A percentile compares a stretch with the other conserved stretches of the same genome.
These are phyloP conservation scores for Alternaria brassicae DNA, from an alignment of 2,329 filamentous ascomycete genomes.

Conservation along the genomic window DNA sequence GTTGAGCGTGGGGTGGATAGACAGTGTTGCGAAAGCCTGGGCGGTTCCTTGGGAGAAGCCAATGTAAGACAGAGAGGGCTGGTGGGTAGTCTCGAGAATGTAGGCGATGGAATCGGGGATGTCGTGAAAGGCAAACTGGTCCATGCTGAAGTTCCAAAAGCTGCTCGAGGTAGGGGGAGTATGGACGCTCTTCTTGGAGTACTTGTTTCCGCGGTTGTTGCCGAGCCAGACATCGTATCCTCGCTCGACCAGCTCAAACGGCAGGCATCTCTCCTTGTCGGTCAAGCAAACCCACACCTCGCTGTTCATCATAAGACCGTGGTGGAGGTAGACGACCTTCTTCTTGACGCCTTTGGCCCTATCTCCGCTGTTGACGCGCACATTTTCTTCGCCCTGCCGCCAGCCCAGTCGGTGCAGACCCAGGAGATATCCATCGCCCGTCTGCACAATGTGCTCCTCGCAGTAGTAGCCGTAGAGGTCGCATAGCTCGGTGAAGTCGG, in stretches of 20 bases:
- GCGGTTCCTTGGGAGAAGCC: slow-evolving; percentile 97
- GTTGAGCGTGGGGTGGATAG: slow-evolving; percentile 91
- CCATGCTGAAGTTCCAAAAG: slow-evolving; percentile 99
- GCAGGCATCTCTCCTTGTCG: slow-evolving; percentile 82
- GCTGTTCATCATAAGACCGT: slow-evolving; percentile 97
- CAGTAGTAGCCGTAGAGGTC: slow-evolving; percentile 88
- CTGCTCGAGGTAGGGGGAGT: slow-evolving; percentile 74
- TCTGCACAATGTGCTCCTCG: slow-evolving; percentile 96
- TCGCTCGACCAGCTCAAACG: slow-evolving; percentile 85
- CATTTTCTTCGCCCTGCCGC: slow-evolving; percentile 80
- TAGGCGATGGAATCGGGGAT: slow-evolving; percentile 95
- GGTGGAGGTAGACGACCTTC: slow-evolving; percentile 90
- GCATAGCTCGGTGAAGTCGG: slow-evolving; percentile 95
- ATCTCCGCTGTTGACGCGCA: slow-evolving; percentile 75
- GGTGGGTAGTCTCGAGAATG: slow-evolving; percentile 81
- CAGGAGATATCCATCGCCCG: slow-evolving; percentile 89
- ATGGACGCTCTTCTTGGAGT: slow-evolving; percentile 91
- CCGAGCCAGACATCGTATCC: slow-evolving; percentile 98
- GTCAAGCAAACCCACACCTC: slow-evolving; percentile 97
- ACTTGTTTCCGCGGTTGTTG: slow-evolving; percentile 98
- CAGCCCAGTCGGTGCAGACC: slow-evolving; percentile 88
- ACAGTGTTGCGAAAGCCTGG: slow-evolving; percentile 91
- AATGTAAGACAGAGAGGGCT: slow-evolving; percentile 89
- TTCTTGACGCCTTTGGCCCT: slow-evolving; percentile 68
- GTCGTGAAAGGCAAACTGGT: slow-evolving; percentile 97